phyloP scores from a whole-genome alignment of 2,329 filamentous ascomycete genomes.

The Westerdykella sp. region DNA sequence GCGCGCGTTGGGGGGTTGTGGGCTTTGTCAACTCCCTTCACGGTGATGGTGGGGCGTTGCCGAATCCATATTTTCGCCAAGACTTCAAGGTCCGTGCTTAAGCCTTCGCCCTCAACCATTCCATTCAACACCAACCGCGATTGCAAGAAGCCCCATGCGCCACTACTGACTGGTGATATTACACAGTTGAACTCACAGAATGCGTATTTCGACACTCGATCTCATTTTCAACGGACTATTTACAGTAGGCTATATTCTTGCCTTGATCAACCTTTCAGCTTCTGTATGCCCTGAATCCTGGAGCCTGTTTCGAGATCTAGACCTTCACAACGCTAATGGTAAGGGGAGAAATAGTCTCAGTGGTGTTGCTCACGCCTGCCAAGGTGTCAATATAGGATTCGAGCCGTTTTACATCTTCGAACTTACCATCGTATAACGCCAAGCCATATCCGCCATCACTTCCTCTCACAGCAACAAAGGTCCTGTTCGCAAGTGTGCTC shows the following conservation, averaged over 20 bases:
- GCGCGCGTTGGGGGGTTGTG: constrained; percentile 12
- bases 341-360: constrained; percentile 12
- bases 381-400: constrained; percentile 2
- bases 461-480: constrained; percentile 19
- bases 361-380: constrained; percentile 16
- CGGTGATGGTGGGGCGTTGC: constrained; percentile 13
- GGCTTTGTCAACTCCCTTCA: constrained; percentile 17
- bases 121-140: no score
- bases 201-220: no score
- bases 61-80: neutral
- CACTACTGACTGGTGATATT: no score
- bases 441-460: constrained; percentile 11
- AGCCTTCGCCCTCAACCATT: neutral
- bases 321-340: constrained; percentile 16
- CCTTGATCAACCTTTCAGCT: no score
- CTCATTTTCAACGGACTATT: no score
- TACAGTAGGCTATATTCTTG: no score
- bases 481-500: constrained; percentile 17
- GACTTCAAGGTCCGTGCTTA: neutral
- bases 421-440: constrained; percentile 26
- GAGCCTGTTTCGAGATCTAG: neutral
- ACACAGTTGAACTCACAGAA: no score
- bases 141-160: no score
- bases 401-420: neutral
- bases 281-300: no score